Base-by-base conservation (phyloP, 345 rosid genomes). In the Corchorus capsularis region DNA sequence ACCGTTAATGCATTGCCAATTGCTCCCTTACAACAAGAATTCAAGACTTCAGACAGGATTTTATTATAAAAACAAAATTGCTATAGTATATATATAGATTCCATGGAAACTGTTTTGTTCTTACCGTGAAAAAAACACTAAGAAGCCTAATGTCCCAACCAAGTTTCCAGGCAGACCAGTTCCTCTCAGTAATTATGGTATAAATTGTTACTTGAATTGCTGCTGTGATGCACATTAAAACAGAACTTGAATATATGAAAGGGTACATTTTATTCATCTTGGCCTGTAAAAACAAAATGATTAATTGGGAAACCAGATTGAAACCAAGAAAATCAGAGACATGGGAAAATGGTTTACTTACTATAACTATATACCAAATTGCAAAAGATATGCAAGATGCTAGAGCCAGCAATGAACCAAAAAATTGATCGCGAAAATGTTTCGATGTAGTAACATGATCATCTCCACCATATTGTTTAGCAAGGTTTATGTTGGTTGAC, bases 91-190 rank as follows among this genome's bases (percentile, higher is more conserved):
- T 2, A 5, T 39, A 41, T 10, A 8, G 15, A 0, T 37, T 16
- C 6, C 22, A 63, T 39, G 27, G 13, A 41, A 35, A 55, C 69
- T 39, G 43, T 39, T 39, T 39, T 27, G 27, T 27, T 27, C 27
- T 2, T 83, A 87, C 92, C 79, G 81, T n/a, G 63, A 77, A 91
- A 20, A 81, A 76, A 1, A 69, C 86, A 5, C 86, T 76, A 43
- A 84, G 74, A 39, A 89, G 86, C 76, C 86, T 76, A 69, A 86
- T 76, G 52, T 89, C 76, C 89, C 84, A 91, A 3, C 89, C 86
- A 55, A 91, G 71, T 67, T 86, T 91, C 89, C 96, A 89, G 43
- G 85, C 78, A 37, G 68, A 15, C 88, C 86, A 80, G 64, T 85
- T 85, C 67, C 79, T 84, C 66, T 86, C 87, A 14, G 60, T 65